Conservation (phyloP, 2,329 filamentous ascomycete species). For the Hypocreales sp. region DNA sequence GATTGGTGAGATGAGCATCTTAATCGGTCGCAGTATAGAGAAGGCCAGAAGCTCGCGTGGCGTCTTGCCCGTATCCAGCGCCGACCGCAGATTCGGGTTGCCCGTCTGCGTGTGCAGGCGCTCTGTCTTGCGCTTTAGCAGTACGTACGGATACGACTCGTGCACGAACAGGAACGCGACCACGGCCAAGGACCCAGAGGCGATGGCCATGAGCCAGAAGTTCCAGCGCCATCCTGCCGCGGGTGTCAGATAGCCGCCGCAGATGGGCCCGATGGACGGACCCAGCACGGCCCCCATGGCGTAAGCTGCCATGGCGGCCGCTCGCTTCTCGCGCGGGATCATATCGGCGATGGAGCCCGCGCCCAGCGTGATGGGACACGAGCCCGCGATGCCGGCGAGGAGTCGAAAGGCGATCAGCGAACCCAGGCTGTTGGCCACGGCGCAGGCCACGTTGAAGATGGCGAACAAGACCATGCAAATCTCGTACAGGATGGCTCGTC, state of each 20-base stretch:
- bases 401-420: conserved; percentile 48
- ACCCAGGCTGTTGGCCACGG: conserved; percentile 44
- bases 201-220: too few species aligned
- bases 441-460: conserved; percentile 26
- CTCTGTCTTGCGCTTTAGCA: too few species aligned
- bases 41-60: too few species aligned
- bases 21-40: too few species aligned
- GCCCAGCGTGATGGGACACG: conserved; percentile 49
- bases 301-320: conserved; percentile 49
- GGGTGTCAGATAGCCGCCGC: conserved; percentile 24
- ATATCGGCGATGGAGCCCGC: conserved; percentile 52
- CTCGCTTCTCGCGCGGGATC: conserved; percentile 41
- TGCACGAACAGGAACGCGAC: too few species aligned
- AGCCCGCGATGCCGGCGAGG: conserved; percentile 42
- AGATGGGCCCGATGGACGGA: conserved; percentile 34
- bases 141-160: too few species aligned
- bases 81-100: too few species aligned
- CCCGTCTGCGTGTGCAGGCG: too few species aligned
- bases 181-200: too few species aligned
- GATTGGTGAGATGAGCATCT: too few species aligned
- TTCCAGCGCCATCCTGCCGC: conserved; percentile 33
- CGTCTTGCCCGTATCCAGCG: too few species aligned
- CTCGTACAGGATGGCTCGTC: conserved; percentile 24
- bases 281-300: conserved; percentile 46
- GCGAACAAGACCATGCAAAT: conserved; percentile 35